Conservation (phyloP, 305 asterid genomes). For the Striga hermonthica region DNA sequence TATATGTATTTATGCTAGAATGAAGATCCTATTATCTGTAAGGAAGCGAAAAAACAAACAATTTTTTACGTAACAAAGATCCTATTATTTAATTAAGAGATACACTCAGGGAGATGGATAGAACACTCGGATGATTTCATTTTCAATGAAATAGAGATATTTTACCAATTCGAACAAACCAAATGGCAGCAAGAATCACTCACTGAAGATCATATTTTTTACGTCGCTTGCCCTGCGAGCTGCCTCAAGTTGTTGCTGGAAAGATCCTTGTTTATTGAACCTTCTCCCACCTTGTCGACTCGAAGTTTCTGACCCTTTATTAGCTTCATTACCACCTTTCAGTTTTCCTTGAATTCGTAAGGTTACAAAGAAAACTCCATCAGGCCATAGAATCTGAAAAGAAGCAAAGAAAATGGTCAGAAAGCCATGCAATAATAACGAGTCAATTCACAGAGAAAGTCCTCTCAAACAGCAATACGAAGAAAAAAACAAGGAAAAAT, state of each 20-base stretch:
- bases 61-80: too few relatives aligned
- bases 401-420: conserved; percentile 30
- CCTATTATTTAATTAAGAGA: too few relatives aligned
- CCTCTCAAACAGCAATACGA: not conserved
- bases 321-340: conserved; percentile 36
- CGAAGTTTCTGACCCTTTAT: conserved; percentile 38
- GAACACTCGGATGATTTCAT: too few relatives aligned
- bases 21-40: too few relatives aligned
- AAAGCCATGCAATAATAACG: conserved; percentile 13
- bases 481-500: conserved; percentile 11
- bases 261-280: conserved; percentile 49
- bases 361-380: conserved; percentile 69
- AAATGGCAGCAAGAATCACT: conserved; percentile 31
- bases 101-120: too few relatives aligned
- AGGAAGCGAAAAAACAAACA: too few relatives aligned
- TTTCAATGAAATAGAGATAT: too few relatives aligned
- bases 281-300: conserved; percentile 39
- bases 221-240: conserved; percentile 84
- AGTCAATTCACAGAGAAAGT: conserved; percentile 17
- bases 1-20: too few relatives aligned
- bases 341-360: conserved; percentile 37
- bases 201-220: conserved; percentile 70
- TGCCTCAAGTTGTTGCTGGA: conserved; percentile 93
- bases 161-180: not conserved
- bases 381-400: conserved; percentile 78